phyloP scores from a whole-genome alignment of 441 rosid genomes.

The Geranium incanum region DNA sequence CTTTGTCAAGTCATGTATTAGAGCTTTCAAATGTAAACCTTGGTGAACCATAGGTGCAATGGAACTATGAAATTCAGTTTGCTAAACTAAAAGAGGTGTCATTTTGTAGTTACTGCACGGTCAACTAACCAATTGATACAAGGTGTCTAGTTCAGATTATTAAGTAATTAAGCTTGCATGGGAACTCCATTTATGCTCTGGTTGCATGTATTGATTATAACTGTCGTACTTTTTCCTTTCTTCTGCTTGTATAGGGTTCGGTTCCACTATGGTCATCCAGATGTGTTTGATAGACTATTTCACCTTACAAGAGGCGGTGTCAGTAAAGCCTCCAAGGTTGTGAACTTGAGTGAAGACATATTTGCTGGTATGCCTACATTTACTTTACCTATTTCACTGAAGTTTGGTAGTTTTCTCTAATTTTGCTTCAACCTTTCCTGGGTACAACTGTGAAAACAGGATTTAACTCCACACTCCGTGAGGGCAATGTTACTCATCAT shows the following conservation, averaged over 20 bases:
- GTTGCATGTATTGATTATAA: background rate
- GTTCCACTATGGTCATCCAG: slow-evolving; percentile 99
- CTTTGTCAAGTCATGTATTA: background rate
- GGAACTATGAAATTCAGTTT: too few species aligned
- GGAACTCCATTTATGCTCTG: background rate
- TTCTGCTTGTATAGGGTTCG: slow-evolving; percentile 64
- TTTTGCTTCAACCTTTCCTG: slow-evolving; percentile 16
- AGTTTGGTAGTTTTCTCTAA: background rate
- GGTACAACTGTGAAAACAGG: slow-evolving; percentile 41
- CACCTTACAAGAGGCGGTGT: slow-evolving; percentile 98
- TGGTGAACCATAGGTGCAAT: background rate
- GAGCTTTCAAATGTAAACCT: background rate
- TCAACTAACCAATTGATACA: background rate
- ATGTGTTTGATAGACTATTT: slow-evolving; percentile 94
- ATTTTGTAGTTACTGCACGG: too few species aligned
- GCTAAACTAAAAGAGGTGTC: too few species aligned
- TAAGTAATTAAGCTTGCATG: background rate
- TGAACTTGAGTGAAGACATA: slow-evolving; percentile 97
- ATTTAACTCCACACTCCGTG: slow-evolving; percentile 95
- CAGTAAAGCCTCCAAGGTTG: slow-evolving; percentile 94
- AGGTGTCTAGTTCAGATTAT: background rate
- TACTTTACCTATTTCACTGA: slow-evolving; percentile 10
- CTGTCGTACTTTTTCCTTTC: slow-evolving; percentile 9
- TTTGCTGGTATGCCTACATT: slow-evolving; percentile 68
- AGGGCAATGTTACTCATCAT: slow-evolving; percentile 98